Conservation (phyloP, 2,329 filamentous ascomycete species). For the Sclerotiophoma versabilis region DNA sequence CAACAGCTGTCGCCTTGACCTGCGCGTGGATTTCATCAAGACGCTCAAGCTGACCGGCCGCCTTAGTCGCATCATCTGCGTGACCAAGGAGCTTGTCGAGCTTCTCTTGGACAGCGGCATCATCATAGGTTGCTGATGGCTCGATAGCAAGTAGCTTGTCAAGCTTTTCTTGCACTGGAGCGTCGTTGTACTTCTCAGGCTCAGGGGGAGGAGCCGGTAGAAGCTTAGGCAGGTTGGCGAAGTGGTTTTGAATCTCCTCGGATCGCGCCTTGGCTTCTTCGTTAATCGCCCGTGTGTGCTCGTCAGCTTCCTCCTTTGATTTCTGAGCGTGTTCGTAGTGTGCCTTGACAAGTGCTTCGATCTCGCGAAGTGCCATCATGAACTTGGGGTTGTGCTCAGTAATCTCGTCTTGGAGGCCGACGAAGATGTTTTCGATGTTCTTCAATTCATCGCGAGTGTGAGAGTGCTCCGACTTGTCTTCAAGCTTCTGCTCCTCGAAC, state of each 20-base stretch:
- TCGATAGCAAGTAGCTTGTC: slow-evolving; percentile 61
- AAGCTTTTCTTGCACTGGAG: slow-evolving; percentile 63
- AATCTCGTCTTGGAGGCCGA: slow-evolving; percentile 78
- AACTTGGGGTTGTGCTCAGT: slow-evolving; percentile 88
- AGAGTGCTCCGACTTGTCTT: slow-evolving; percentile 79
- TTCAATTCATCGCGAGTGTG: slow-evolving; percentile 82
- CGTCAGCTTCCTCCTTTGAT: slow-evolving; percentile 53
- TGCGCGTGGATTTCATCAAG: slow-evolving; percentile 89
- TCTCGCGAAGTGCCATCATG: slow-evolving; percentile 82
- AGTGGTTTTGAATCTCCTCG: slow-evolving; percentile 52
- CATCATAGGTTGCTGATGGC: slow-evolving; percentile 37
- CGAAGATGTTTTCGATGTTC: slow-evolving; percentile 75
- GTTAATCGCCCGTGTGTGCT: slow-evolving; percentile 51
- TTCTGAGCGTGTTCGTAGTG: slow-evolving; percentile 89
- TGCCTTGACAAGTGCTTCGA: slow-evolving; percentile 81
- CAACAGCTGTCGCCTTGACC: slow-evolving; percentile 81
- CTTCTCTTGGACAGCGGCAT: slow-evolving; percentile 64
- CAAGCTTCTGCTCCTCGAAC: slow-evolving; percentile 75
- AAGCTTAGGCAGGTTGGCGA: slow-evolving; percentile 54
- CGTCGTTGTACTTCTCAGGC: slow-evolving; percentile 62
- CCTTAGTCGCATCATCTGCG: slow-evolving; percentile 70
- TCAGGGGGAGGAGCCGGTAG: slow-evolving; percentile 49
- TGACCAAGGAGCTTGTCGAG: slow-evolving; percentile 62
- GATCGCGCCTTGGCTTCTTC: slow-evolving; percentile 54
- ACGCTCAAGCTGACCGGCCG: slow-evolving; percentile 77